Conservation (phyloP, 495 filamentous ascomycete species). For the Trichocladium uniseriatum region DNA sequence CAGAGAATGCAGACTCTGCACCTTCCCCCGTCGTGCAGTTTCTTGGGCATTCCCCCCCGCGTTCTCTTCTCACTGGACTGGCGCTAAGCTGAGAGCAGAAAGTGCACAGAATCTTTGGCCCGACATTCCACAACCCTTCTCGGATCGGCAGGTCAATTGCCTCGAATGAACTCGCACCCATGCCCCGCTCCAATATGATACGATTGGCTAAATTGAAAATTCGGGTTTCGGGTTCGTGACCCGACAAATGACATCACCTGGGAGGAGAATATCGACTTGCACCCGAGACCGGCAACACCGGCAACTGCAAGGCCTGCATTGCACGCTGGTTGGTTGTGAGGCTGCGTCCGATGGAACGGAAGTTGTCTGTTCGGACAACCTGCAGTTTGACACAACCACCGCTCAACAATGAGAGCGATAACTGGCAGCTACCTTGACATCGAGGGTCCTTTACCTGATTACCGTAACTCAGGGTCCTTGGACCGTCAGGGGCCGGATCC, state of each 20-base stretch:
- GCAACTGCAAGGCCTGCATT: too few species aligned
- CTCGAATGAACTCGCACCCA: not conserved
- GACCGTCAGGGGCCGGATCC: slow-evolving; percentile 7
- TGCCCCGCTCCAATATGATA: not conserved
- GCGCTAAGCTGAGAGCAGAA: slow-evolving; percentile 14
- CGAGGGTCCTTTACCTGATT: too few species aligned
- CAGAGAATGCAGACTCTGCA: too few species aligned
- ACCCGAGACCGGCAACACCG: slow-evolving; percentile 4
- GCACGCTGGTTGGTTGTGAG: too few species aligned
- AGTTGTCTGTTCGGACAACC: too few species aligned
- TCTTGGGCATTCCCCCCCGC: too few species aligned
- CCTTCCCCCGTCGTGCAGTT: not conserved
- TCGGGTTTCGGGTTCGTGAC: slow-evolving; percentile 2
- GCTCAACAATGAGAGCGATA: too few species aligned
- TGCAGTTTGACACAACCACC: too few species aligned
- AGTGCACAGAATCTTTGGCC: slow-evolving; percentile 6
- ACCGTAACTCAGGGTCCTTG: too few species aligned
- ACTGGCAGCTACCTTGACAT: too few species aligned
- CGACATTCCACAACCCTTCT: slow-evolving; percentile 12
- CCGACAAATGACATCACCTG: slow-evolving; percentile 12
- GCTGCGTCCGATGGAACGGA: too few species aligned
- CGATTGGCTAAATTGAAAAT: slow-evolving; percentile 5
- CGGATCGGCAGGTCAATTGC: slow-evolving; percentile 1
- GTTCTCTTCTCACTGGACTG: too few species aligned
- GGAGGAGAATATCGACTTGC: not conserved